These are phyloP conservation scores for Russula sp. DNA, from an alignment of 768 basidiomycete genomes.

Conservation along the genomic window DNA sequence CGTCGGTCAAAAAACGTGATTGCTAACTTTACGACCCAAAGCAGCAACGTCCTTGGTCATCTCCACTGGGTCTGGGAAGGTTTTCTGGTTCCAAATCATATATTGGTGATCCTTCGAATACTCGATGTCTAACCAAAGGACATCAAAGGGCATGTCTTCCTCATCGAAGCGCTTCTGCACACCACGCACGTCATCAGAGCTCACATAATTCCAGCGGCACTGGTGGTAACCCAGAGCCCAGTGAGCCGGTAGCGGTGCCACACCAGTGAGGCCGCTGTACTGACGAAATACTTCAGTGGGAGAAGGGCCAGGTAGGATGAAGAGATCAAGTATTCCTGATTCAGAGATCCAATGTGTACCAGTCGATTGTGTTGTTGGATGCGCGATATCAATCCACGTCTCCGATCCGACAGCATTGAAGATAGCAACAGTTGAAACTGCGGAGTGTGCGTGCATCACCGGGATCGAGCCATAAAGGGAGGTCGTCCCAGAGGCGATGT, in stretches of 20 bases:
- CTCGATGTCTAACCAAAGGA: constrained; percentile 97
- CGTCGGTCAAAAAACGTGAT: constrained; percentile 45
- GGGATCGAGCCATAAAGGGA: constrained; percentile 91
- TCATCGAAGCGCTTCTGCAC: constrained; percentile 90
- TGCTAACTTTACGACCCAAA: constrained; percentile 49
- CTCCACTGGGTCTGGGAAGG: constrained; percentile 89
- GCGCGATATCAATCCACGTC: constrained; percentile 90
- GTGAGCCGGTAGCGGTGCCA: constrained; percentile 79
- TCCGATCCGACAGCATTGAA: constrained; percentile 87
- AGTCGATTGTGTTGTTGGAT: constrained; percentile 59
- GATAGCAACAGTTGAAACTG: constrained; percentile 81
- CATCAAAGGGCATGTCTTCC: constrained; percentile 91
- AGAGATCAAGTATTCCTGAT: constrained; percentile 91
- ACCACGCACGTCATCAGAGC: constrained; percentile 76
- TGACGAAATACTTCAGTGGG: constrained; percentile 78
- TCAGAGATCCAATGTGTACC: constrained; percentile 98
- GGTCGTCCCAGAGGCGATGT: constrained; percentile 70
- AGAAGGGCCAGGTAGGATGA: constrained; percentile 89
- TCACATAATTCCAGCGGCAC: constrained; percentile 97
- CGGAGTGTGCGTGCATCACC: constrained; percentile 87
- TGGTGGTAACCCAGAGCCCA: constrained; percentile 96
- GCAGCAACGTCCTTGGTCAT: constrained; percentile 90
- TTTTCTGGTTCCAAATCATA: constrained; percentile 92
- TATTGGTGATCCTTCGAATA: constrained; percentile 93
- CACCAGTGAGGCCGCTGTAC: constrained; percentile 80